These are phyloP conservation scores for Tuber brumale DNA, from an alignment of 495 filamentous ascomycete species.

Conservation along the genomic window DNA sequence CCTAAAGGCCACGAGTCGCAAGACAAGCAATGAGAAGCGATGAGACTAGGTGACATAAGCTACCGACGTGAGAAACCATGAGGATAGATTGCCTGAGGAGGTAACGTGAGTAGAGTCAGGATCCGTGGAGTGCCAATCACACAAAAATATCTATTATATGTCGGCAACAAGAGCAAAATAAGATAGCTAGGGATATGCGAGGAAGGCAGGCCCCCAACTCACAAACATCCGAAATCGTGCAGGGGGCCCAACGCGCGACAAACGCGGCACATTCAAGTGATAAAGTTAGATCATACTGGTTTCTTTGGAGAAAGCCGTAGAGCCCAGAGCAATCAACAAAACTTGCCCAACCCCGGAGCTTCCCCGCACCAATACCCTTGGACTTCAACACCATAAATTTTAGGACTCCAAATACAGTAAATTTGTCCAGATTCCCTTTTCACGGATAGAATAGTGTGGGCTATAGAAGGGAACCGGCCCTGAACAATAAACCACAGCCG, in stretches of 20 bases:
- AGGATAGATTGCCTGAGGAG: not conserved
- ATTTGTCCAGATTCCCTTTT: not conserved
- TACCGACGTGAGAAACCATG: not conserved
- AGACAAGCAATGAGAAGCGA: not conserved
- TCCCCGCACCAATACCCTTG: not conserved
- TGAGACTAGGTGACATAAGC: not conserved
- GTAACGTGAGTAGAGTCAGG: not conserved
- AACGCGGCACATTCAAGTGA: not conserved
- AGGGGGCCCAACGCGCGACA: not conserved
- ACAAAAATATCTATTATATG: not conserved
- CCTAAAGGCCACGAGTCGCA: conserved; percentile 2
- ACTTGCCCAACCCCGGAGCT: not conserved
- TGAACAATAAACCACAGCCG: not conserved
- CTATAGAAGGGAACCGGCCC: not conserved
- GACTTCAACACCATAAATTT: not conserved
- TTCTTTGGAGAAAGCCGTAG: not conserved
- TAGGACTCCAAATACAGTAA: not conserved
- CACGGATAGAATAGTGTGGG: not conserved
- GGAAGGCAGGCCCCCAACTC: not conserved
- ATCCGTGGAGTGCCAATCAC: not conserved
- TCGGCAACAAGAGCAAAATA: not conserved
- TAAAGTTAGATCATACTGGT: not conserved
- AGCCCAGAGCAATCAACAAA: not conserved
- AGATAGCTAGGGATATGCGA: not conserved
- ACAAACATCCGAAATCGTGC: not conserved